phyloP scores from a whole-genome alignment of 805 yeast species.

The Teunomyces barrocoloradensis region DNA sequence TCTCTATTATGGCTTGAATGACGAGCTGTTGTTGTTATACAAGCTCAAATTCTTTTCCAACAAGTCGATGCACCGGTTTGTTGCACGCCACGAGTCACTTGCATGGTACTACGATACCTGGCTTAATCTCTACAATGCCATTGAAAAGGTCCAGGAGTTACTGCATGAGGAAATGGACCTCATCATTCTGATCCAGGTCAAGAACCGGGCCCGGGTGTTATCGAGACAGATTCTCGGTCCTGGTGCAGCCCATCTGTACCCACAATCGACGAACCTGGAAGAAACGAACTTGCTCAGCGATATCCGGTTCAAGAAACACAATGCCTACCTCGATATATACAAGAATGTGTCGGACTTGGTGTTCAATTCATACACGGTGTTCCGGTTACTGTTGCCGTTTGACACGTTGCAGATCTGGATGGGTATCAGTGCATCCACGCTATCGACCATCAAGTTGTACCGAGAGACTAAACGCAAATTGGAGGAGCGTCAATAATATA shows the following conservation, averaged over 20 bases:
- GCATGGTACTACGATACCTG: constrained; percentile 71
- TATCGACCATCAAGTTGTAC: constrained; percentile 37
- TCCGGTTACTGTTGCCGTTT: constrained; percentile 32
- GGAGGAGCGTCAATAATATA: constrained; percentile 10
- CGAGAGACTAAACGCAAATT: constrained; percentile 35
- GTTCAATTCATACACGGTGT: constrained; percentile 43
- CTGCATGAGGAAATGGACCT: constrained; percentile 50
- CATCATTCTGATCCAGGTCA: constrained; percentile 60
- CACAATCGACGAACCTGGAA: constrained; percentile 9
- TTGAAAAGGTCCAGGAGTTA: constrained; percentile 40
- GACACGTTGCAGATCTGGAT: constrained; percentile 45
- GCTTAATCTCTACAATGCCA: constrained; percentile 52
- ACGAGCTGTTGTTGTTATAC: constrained; percentile 58
- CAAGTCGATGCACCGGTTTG: constrained; percentile 28
- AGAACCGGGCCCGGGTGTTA: constrained; percentile 47
- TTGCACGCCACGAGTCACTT: constrained; percentile 56
- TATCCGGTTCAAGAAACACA: constrained; percentile 35
- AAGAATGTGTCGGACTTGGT: constrained; percentile 38
- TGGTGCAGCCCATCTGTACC: constrained; percentile 11
- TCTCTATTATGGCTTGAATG: constrained; percentile 62
- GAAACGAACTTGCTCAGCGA: constrained; percentile 27
- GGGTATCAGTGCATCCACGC: constrained; percentile 40
- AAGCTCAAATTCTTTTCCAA: constrained; percentile 47
- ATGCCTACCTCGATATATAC: constrained; percentile 38
- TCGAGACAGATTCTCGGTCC: constrained; percentile 29